Evolutionary conservation across 2,329 filamentous ascomycete species (phyloP).

Genomic region (Akanthomyces muscarius): DNA sequence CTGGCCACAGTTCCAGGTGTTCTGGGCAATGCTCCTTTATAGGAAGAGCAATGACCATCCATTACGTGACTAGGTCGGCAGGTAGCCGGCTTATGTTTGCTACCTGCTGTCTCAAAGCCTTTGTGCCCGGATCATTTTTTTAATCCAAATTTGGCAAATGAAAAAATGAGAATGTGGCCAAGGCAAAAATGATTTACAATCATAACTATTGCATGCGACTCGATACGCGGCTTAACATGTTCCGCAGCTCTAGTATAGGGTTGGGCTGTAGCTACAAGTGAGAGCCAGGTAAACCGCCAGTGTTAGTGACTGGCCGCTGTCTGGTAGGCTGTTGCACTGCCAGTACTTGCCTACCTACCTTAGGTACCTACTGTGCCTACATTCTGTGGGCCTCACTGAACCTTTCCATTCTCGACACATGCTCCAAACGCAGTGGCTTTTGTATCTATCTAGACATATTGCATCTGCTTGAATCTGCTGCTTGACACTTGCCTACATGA

Average conservation of each 20-base stretch:
- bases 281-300: too few relatives aligned
- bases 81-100: background rate
- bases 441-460: background rate
- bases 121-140: background rate
- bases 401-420: background rate
- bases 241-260: background rate
- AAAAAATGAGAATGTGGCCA: background rate
- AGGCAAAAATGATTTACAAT: too few relatives aligned
- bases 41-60: background rate
- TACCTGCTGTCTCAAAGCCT: background rate
- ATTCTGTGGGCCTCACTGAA: slow-evolving; percentile 5
- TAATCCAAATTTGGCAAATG: background rate
- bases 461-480: background rate
- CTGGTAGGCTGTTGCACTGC: too few relatives aligned
- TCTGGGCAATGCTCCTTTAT: background rate
- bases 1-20: background rate
- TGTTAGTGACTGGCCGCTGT: too few relatives aligned
- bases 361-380: background rate
- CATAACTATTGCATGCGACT: background rate
- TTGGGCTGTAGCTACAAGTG: background rate
- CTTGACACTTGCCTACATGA: background rate
- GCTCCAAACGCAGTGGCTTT: background rate
- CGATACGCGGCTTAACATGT: background rate
- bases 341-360: too few relatives aligned
- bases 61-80: background rate